These are phyloP conservation scores for Lactarius pseudohatsudake DNA, from an alignment of 768 basidiomycete genomes.

Conservation along the genomic window DNA sequence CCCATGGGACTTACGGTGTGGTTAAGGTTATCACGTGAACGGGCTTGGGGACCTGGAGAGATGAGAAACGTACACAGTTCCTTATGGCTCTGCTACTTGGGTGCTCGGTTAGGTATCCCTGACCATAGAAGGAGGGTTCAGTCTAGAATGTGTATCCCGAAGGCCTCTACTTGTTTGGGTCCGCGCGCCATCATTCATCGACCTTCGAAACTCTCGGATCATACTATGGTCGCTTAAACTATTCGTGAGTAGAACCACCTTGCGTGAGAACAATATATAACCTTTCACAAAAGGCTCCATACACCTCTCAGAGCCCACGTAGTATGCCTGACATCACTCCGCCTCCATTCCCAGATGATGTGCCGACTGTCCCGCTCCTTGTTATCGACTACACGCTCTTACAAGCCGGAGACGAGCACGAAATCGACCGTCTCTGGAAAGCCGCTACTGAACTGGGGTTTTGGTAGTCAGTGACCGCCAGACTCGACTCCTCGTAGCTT, in stretches of 20 bases:
- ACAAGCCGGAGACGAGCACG: constrained; percentile 37
- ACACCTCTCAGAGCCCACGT: background rate
- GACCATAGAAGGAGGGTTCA: background rate
- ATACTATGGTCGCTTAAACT: too few species aligned
- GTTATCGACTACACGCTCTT: constrained; percentile 47
- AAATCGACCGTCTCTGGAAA: constrained; percentile 46
- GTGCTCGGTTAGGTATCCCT: background rate
- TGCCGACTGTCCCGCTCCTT: constrained; percentile 46
- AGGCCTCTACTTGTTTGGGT: too few species aligned
- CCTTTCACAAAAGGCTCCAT: background rate
- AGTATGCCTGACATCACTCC: constrained; percentile 37
- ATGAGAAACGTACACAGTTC: background rate
- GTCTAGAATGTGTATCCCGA: background rate
- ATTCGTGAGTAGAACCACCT: too few species aligned
- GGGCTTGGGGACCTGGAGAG: too few species aligned
- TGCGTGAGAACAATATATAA: background rate
- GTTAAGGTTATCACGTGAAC: too few species aligned
- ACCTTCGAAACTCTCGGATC: too few species aligned
- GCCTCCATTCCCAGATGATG: constrained; percentile 47
- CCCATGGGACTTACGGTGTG: too few species aligned
- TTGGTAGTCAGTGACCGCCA: constrained; percentile 50
- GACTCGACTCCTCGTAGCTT: background rate
- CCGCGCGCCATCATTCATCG: too few species aligned
- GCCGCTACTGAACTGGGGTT: constrained; percentile 52
- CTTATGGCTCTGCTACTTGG: background rate